Conservation (phyloP, 2,329 filamentous ascomycete genomes). For the Torrubiella hemipterigena region DNA sequence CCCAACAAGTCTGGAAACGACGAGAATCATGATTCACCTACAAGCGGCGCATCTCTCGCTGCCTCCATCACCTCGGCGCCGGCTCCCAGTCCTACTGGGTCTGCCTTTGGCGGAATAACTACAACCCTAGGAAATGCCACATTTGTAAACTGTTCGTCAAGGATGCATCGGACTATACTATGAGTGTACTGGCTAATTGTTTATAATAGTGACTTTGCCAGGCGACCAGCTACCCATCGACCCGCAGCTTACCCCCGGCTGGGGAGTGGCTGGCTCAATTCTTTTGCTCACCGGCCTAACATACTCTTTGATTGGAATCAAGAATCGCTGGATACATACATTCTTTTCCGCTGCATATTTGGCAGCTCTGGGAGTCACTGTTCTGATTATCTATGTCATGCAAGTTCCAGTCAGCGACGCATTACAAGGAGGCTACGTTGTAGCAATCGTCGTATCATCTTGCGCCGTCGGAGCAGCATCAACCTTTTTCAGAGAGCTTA, state of each 20-base stretch:
- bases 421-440: slow-evolving; percentile 77
- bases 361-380: slow-evolving; percentile 59
- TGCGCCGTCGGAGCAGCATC: slow-evolving; percentile 61
- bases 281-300: slow-evolving; percentile 60
- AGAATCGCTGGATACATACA: slow-evolving; percentile 66
- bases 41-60: too few relatives aligned
- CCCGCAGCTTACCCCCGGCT: slow-evolving; percentile 67
- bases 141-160: slow-evolving; percentile 21
- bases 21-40: too few relatives aligned
- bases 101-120: slow-evolving; percentile 2
- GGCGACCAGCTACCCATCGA: slow-evolving; percentile 53
- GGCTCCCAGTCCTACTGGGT: not conserved
- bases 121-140: slow-evolving; percentile 15
- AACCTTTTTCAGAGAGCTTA: slow-evolving; percentile 72
- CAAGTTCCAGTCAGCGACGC: slow-evolving; percentile 60
- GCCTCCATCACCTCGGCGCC: slow-evolving; percentile 2
- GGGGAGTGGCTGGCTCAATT: slow-evolving; percentile 66
- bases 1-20: too few relatives aligned
- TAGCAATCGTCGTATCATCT: slow-evolving; percentile 63
- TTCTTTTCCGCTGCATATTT: slow-evolving; percentile 72
- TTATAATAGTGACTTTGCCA: slow-evolving; percentile 28
- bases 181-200: not conserved
- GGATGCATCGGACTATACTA: not conserved
- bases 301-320: slow-evolving; percentile 70
- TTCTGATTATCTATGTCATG: slow-evolving; percentile 85